Evolutionary conservation across 2,329 filamentous ascomycete genomes (phyloP), one percentile per base, ranked within the genome.

Genomic region (Paecilomyces dactylethromorphus): DNA sequence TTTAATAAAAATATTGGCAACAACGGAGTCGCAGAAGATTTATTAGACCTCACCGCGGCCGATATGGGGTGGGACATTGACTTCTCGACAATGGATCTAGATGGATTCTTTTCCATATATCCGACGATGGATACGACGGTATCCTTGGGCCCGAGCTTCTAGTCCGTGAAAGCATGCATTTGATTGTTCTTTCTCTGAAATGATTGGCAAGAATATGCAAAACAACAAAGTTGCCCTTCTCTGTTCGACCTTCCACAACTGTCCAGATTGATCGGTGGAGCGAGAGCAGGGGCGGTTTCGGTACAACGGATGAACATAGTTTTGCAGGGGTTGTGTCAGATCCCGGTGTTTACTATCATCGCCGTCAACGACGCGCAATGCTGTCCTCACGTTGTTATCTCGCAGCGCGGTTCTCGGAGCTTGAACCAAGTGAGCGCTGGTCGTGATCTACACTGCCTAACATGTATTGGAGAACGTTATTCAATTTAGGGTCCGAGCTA

Each of bases 11-110:
- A 45, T n/a, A 18, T 51, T 13, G 53, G 56, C 11, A 55, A 51
- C 15, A 51, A 53, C 3, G 3, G 57, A 49, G 18, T 18, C 13
- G n/a, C 39, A 7, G 39, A 72, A 13, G 71, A 73, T 56, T 63
- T 74, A 6, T 65, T 70, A 1, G 73, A 75, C 58, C 69, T 75
- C 50, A 74, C 71, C 1, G 66, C 71, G 60, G 68, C 70, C 1
- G 71, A 75, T 54, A 71, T 74, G 67, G 72, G 70, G 4, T 76
- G 72, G 72, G 66, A 75, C 55, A 72, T 76, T 59, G 71, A 75
- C 49, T 74, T 75, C 54, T 75, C 72, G 2, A 74, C 72, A 0
- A 74, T 76, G 72, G 73, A 76, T 55, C 59, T 75, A 5, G 73
- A 75, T 32, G 67, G 71, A 0, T 75, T 76, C 39, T 70, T 75